These are phyloP conservation scores for Hibiscus tridactylites DNA, from an alignment of 345 rosid species.

Conservation along the genomic window DNA sequence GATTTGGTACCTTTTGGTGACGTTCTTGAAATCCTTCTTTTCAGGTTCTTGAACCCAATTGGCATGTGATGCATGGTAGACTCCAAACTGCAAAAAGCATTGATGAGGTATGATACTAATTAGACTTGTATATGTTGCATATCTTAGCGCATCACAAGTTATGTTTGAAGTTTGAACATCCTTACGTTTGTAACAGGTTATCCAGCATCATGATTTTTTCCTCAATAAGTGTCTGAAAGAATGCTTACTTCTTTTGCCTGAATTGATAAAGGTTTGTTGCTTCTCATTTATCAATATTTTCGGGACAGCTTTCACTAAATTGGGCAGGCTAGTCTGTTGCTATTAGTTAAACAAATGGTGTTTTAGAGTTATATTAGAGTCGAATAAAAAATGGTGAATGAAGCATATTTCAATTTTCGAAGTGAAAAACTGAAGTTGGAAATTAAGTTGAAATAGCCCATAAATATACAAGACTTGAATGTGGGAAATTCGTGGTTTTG, in stretches of 20 bases:
- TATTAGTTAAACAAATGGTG: not conserved
- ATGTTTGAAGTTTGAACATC: constrained; percentile 9
- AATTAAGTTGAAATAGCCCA: not conserved
- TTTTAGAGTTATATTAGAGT: not conserved
- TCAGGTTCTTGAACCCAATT: constrained; percentile 97
- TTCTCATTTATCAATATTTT: constrained; percentile 5
- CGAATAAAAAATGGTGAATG: not conserved
- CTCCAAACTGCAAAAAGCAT: constrained; percentile 75
- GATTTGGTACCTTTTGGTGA: constrained; percentile 2
- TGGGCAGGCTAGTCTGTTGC: not conserved
- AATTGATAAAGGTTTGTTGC: constrained; percentile 67
- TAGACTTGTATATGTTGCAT: not conserved
- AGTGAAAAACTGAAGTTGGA: not conserved
- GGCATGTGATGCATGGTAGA: constrained; percentile 80
- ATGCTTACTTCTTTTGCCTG: constrained; percentile 93
- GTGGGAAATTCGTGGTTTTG: not conserved
- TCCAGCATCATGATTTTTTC: constrained; percentile 80
- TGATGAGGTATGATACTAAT: constrained; percentile 55
- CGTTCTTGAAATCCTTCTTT: constrained; percentile 1
- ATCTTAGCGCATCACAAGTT: not conserved
- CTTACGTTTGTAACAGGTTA: constrained; percentile 51
- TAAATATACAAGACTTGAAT: not conserved
- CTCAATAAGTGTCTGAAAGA: constrained; percentile 90
- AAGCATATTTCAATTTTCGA: not conserved
- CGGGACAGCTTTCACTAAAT: not conserved